These are phyloP conservation scores for Colletotrichum cuscutae DNA, from an alignment of 2,329 filamentous ascomycete genomes.

Conservation along the genomic window DNA sequence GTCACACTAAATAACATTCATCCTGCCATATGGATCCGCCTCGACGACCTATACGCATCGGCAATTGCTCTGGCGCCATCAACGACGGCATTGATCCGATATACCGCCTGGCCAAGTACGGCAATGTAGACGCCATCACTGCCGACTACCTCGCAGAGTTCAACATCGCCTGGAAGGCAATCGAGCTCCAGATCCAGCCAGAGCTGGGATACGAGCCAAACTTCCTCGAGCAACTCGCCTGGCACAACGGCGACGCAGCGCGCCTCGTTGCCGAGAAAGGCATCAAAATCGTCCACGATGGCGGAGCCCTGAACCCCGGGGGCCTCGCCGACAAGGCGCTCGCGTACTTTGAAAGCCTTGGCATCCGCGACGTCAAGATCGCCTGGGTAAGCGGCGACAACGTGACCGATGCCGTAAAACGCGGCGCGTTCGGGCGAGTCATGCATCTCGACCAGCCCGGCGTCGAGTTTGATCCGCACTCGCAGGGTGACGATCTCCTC, in stretches of 20 bases:
- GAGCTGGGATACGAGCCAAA: conserved; percentile 49
- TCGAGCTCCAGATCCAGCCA: conserved; percentile 46
- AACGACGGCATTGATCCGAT: conserved; percentile 42
- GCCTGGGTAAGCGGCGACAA: conserved; percentile 52
- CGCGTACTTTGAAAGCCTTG: conserved; percentile 42
- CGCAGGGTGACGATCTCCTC: conserved; percentile 10
- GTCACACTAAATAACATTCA: neutral
- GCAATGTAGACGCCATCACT: conserved; percentile 48
- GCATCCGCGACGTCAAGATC: conserved; percentile 42
- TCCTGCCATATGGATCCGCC: neutral
- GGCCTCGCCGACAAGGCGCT: conserved; percentile 54
- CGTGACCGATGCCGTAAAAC: conserved; percentile 40
- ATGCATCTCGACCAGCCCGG: conserved; percentile 35
- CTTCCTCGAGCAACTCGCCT: conserved; percentile 55
- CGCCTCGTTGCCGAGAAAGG: conserved; percentile 52
- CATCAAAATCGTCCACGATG: conserved; percentile 67
- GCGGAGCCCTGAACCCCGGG: conserved; percentile 64
- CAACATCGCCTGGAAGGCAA: conserved; percentile 60
- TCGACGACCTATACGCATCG: conserved; percentile 45
- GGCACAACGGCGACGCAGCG: conserved; percentile 47
- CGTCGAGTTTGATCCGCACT: conserved; percentile 18
- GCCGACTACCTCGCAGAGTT: conserved; percentile 54
- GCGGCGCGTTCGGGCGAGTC: conserved; percentile 36
- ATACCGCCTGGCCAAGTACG: conserved; percentile 39
- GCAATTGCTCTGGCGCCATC: conserved; percentile 44